Conservation (phyloP, 331 rosid genomes). For the Acacia pycnantha region DNA sequence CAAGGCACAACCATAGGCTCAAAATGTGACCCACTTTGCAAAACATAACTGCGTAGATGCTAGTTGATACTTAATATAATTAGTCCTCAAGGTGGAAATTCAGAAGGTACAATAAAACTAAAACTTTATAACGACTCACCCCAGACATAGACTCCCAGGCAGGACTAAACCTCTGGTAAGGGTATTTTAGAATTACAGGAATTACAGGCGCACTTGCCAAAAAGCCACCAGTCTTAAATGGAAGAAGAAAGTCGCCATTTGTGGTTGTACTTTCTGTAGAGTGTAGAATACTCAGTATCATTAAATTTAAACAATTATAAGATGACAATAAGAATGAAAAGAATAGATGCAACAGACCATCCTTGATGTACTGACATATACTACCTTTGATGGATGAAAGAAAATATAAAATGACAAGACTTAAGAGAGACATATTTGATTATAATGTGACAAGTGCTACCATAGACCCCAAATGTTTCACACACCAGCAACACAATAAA, state of each 20-base stretch:
- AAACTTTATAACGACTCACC: slow-evolving; percentile 48
- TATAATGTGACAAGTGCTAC: not conserved
- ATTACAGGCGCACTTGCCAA: slow-evolving; percentile 70
- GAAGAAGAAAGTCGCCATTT: slow-evolving; percentile 86
- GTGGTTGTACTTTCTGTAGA: slow-evolving; percentile 94
- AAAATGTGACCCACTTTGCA: not conserved
- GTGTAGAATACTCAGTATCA: slow-evolving; percentile 41
- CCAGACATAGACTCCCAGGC: slow-evolving; percentile 99
- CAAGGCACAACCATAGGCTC: slow-evolving; percentile 16
- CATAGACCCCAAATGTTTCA: slow-evolving; percentile 3
- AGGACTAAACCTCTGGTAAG: slow-evolving; percentile 79
- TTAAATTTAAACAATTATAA: slow-evolving; percentile 10
- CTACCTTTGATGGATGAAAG: not conserved
- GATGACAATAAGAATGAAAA: not conserved
- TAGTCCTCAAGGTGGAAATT: slow-evolving; percentile 9
- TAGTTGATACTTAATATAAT: not conserved
- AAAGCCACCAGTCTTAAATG: slow-evolving; percentile 96
- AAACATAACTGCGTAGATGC: not conserved
- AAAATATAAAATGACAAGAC: not conserved
- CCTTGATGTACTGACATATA: not conserved
- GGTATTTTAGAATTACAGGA: slow-evolving; percentile 82
- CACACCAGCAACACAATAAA: not conserved
- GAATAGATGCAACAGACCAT: slow-evolving; percentile 8
- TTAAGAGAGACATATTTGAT: not conserved
- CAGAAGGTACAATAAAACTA: not conserved